phyloP scores from a whole-genome alignment of 306 rosid species.

The Ormosia semicastrata region DNA sequence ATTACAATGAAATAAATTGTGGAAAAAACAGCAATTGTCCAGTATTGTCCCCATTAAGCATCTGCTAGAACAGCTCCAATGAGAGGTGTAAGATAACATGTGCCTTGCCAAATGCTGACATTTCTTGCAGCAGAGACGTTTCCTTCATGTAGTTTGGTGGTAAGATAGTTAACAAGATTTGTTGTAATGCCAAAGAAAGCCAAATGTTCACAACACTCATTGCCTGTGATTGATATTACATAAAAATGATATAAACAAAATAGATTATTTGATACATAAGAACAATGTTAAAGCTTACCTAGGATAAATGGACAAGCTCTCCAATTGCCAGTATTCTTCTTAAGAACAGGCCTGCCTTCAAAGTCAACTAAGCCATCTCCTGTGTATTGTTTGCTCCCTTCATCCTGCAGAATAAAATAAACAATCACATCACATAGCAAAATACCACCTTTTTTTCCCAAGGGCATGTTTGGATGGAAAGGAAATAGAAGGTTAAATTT shows the following conservation, averaged over 20 bases:
- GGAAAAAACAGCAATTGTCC: conserved; percentile 93
- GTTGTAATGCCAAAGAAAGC: conserved; percentile 94
- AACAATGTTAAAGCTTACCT: conserved; percentile 39
- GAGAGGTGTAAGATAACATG: conserved; percentile 96
- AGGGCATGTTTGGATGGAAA: too few relatives aligned
- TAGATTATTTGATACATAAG: not conserved
- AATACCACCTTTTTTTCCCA: not conserved
- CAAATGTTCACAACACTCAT: conserved; percentile 89
- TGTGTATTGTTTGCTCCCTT: conserved; percentile 38
- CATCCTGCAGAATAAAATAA: conserved; percentile 44
- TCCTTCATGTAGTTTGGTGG: conserved; percentile 78
- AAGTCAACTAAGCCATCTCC: conserved; percentile 77
- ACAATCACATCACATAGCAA: not conserved
- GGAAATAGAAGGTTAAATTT: too few relatives aligned
- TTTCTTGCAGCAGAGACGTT: conserved; percentile 90
- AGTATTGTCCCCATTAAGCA: conserved; percentile 97
- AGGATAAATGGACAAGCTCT: conserved; percentile 77
- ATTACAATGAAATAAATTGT: conserved; percentile 76
- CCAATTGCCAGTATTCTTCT: conserved; percentile 64
- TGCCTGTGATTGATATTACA: conserved; percentile 52
- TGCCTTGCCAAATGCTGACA: conserved; percentile 96
- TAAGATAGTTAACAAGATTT: conserved; percentile 92
- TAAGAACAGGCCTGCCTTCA: conserved; percentile 64
- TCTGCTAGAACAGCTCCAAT: conserved; percentile 95
- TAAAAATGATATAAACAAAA: not conserved